Evolutionary conservation across 2,329 filamentous ascomycete genomes (phyloP), one percentile per base, ranked within the genome.

Genomic region (Aspergillus proliferans): DNA sequence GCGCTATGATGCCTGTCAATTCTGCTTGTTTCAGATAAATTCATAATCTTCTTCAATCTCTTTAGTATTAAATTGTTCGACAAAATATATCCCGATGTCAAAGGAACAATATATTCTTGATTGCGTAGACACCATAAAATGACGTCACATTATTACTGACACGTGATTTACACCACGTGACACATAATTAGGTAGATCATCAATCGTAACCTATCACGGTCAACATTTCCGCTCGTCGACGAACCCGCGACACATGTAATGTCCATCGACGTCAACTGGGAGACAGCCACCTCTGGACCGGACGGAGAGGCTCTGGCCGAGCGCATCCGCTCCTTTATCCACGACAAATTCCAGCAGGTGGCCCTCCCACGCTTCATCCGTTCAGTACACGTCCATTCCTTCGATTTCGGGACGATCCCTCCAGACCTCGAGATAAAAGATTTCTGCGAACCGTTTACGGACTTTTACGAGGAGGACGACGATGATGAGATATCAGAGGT

Each of bases 191-290:
- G 9, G 26, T 30, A 30, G 26, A 30, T 38, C 34, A 30, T 18
- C 34, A 38, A 6, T 15, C 12, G n/a, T 9, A 2, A 19, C 9
- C n/a, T n/a, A 19, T 38, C n/a, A 2, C 34, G 8, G n/a, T 38
- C 18, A 3, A 38, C 34, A 8, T 38, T 6, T 38, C 8, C 34
- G n/a, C 34, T 15, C 18, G 6, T 40, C 18, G 38, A 40, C 15
- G 38, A 40, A 19, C 12, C 38, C 19, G n/a, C 38, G 8, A 52
- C 57, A 59, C 53, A 59, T 59, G 69, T 71, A 53, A 98, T 98
- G 93, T 97, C 93, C 59, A 92, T 98, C 75, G 91, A 97, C 66
- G 86, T 98, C 68, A 90, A 95, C 72, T 98, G 93, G 93, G 86
- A 93, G 64, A 87, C 86, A 54, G 82, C 97, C 65, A 97, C 92